Base-by-base conservation (phyloP, 2,329 filamentous ascomycete species). In the Trichoderma sp. region DNA sequence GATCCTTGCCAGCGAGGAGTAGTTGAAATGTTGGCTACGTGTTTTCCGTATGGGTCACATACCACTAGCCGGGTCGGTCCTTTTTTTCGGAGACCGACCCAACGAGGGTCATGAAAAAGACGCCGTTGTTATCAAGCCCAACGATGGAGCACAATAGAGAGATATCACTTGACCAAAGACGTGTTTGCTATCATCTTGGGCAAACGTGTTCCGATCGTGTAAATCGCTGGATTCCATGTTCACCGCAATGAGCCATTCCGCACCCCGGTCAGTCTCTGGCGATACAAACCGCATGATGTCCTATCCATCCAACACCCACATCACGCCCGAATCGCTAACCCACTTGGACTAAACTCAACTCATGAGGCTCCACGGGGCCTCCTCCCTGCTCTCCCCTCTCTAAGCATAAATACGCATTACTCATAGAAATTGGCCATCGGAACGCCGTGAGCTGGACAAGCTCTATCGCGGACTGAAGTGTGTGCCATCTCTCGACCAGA, bases 61-160 rank as follows among this genome's bases (percentile, higher is more conserved):
- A 65, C 61, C 52, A 48, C 52, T 9, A 35, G 52, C 15, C 10
- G 13, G 25, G 7, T 65, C 61, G 61, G 61, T 65, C 61, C 61
- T 27, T 57, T 61, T 61, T 50, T 35, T 27, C 22, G 52, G 52
- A 52, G 52, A 10, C 52, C 25, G 25, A 13, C 37, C 27, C 13
- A 6, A 37, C 17, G 27, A 56, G 27, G 29, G 15, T 17, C 35
- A 45, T 65, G 37, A 32, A n/a, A 32, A 32, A 48, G 10, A 15
- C n/a, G 22, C 6, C 15, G 25, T 34, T 45, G 5, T 25, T 29
- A 52, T 25, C 15, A 13, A 52, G 9, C 2, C 13, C 22, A 35
- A 22, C 9, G 8, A 37, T 22, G 25, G 19, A 54, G n/a, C 22
- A 29, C 1, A 22, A 32, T 6, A 32, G 17, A 12, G n/a, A 13